Conservation (phyloP, 2,329 filamentous ascomycete genomes). For the Epichloe coenophiala region DNA sequence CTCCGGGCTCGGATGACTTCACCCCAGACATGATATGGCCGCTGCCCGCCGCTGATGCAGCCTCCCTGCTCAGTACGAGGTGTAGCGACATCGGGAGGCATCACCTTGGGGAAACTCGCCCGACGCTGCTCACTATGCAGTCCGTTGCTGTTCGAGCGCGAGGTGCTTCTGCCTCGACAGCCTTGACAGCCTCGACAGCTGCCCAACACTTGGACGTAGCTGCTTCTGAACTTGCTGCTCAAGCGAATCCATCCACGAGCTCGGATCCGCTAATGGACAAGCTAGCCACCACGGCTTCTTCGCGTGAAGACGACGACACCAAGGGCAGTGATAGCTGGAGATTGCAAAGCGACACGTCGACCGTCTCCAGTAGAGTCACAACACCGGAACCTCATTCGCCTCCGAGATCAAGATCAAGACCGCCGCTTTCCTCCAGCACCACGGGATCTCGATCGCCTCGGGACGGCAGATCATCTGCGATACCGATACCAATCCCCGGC, state of each 20-base stretch:
- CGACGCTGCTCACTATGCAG: neutral
- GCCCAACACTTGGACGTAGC: neutral
- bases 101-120: neutral
- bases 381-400: constrained; percentile 13
- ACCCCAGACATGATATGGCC: constrained; percentile 5
- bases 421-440: constrained; percentile 7
- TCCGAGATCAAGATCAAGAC: constrained; percentile 3
- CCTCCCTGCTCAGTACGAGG: constrained; percentile 3
- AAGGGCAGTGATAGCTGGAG: constrained; percentile 15
- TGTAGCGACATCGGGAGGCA: neutral
- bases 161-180: neutral
- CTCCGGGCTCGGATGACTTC: constrained; percentile 1
- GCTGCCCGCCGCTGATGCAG: constrained; percentile 6
- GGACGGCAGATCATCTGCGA: constrained; percentile 4
- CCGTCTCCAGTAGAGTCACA: constrained; percentile 16
- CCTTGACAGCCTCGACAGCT: neutral
- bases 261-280: neutral
- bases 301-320: constrained; percentile 14
- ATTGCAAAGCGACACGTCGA: constrained; percentile 15
- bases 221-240: neutral
- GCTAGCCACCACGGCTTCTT: constrained; percentile 11
- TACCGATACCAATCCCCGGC: constrained; percentile 6
- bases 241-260: neutral
- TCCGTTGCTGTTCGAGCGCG: neutral
- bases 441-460: constrained; percentile 7